Base-by-base conservation (phyloP, 1,139 yeast species). In the Candida sojae region DNA sequence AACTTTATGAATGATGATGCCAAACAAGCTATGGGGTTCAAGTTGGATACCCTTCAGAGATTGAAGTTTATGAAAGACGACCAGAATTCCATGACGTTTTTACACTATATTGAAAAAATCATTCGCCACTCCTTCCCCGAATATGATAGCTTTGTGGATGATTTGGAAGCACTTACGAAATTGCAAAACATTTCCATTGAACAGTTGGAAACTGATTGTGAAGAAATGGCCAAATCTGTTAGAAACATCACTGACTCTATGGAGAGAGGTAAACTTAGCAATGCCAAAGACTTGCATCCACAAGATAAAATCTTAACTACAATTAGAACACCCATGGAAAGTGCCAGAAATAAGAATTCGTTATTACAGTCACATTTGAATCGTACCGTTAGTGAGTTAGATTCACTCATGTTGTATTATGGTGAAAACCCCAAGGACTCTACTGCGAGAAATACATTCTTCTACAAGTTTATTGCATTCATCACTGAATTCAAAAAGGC, bases 1-100 rank as follows among this genome's bases (percentile, higher is more conserved):
- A 93, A 93, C 61, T 91, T 84, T 61, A 93, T 93, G 98, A 93
- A 93, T 64, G 96, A 89, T 60, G 69, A 75, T 31, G 73, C 87
- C 6, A 91, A 88, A 59, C 86, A 85, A 56, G 97, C 96, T 0
- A 68, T 78, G 47, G 99, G 98, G 1, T 91, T 93, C 70, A 85
- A 83, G 58, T 71, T 93, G 39, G 88, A 89, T 32, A 88, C 97
- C 1, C 73, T 93, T 49, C 95, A 86, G 56, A 75, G 96, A 57
- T 74, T 93, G 49, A 88, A 86, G 45, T 90, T 91, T 61, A 85
- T 95, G 70, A 93, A 93, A 66, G 96, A 91, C 60, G 79, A 83
- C 32, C 80, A 84, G 53, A 90, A 88, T 58, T 82, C 89, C 6
- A 79, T 85, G 78, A 87, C 92, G 21, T 86, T 93, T 59, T 68